These are phyloP conservation scores for Boletus smithii DNA, from an alignment of 1,284 basidiomycete genomes.

Conservation along the genomic window DNA sequence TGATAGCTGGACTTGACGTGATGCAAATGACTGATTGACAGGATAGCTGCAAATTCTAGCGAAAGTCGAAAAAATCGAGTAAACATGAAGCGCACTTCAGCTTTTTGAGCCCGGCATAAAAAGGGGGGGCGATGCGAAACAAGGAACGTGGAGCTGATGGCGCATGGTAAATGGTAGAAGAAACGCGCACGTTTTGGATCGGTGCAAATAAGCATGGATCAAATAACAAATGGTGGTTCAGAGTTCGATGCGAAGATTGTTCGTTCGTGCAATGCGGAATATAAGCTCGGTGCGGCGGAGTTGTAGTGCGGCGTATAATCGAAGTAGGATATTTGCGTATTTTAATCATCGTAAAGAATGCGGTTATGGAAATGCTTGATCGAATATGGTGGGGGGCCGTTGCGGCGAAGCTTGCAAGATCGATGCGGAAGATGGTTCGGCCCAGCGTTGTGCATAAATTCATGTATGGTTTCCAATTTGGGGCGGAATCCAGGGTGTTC, in stretches of 20 bases:
- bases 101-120: constrained; percentile 25
- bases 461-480: constrained; percentile 23
- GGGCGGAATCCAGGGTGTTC: constrained; percentile 14
- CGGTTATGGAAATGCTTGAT: constrained; percentile 23
- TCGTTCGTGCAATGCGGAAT: constrained; percentile 27
- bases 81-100: constrained; percentile 30
- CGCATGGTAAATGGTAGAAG: constrained; percentile 28
- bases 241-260: constrained; percentile 37
- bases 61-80: constrained; percentile 15
- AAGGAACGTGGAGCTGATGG: constrained; percentile 27
- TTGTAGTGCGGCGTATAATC: constrained; percentile 19
- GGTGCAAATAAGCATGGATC: constrained; percentile 35
- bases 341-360: constrained; percentile 27
- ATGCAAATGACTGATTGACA: constrained; percentile 24
- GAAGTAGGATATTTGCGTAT: constrained; percentile 26
- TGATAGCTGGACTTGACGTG: constrained; percentile 21
- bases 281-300: constrained; percentile 15
- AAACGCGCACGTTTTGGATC: constrained; percentile 29
- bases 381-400: constrained; percentile 21
- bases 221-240: constrained; percentile 31
- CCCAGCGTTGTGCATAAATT: constrained; percentile 25
- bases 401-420: constrained; percentile 30
- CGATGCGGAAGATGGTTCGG: constrained; percentile 28
- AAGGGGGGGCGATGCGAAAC: constrained; percentile 19
- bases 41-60: constrained; percentile 32